These are phyloP conservation scores for Babesia ovata DNA, from an alignment of 169 alveolate genomes.

Conservation along the genomic window DNA sequence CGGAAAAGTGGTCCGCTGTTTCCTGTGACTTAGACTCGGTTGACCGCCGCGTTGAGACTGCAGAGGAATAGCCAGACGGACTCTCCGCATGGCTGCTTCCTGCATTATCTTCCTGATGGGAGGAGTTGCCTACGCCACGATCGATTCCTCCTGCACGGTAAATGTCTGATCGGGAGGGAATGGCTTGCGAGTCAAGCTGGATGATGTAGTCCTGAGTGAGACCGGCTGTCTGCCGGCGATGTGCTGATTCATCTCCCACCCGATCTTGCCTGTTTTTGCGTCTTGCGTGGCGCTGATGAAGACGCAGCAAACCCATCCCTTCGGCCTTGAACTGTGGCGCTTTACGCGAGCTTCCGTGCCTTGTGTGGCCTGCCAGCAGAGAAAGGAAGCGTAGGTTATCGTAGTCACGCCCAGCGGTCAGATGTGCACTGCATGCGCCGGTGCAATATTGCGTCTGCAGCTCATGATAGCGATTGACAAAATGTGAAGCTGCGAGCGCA, in stretches of 20 bases:
- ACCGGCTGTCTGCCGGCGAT: not conserved
- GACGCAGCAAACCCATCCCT: not conserved
- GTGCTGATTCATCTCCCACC: not conserved
- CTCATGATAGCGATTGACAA: not conserved
- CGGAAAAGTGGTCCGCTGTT: not conserved
- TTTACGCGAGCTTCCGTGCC: not conserved
- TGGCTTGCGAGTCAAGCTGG: not conserved
- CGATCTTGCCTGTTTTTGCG: not conserved
- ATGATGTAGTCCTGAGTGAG: not conserved
- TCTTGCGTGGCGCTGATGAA: not conserved
- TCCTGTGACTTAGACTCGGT: slow-evolving; percentile 2
- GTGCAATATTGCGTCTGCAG: not conserved
- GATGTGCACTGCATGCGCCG: not conserved
- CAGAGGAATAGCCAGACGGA: not conserved
- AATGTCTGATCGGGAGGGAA: too few species aligned
- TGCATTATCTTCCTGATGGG: not conserved
- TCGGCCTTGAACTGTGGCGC: not conserved
- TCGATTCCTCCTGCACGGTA: not conserved
- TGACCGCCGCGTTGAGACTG: slow-evolving; percentile 1
- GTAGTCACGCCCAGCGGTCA: not conserved
- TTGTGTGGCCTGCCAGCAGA: not conserved
- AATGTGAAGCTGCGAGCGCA: not conserved
- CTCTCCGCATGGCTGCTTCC: not conserved
- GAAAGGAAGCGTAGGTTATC: not conserved
- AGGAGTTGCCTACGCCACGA: not conserved